Evolutionary conservation across 202 grass and related monocot genomes (phyloP).

Genomic region (Zizania palustris): DNA sequence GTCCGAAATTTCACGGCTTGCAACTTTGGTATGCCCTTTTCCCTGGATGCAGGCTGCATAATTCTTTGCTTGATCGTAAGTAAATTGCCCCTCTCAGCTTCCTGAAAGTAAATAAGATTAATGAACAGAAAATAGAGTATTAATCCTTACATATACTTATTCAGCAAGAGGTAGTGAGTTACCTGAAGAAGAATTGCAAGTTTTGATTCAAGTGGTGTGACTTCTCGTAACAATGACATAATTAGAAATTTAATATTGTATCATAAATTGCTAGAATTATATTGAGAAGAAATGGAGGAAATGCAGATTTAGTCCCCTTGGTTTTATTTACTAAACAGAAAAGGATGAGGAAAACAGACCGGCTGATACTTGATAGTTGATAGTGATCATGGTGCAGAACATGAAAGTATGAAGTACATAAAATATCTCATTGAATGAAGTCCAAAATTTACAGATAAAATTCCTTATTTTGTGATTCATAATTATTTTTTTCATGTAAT

Average conservation of each 20-base stretch:
- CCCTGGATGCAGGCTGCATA: slow-evolving; percentile 69
- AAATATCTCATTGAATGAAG: slow-evolving; percentile 2
- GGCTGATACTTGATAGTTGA: slow-evolving; percentile 25
- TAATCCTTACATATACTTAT: slow-evolving; percentile 32
- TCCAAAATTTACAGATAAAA: background rate
- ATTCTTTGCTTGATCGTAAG: slow-evolving; percentile 97
- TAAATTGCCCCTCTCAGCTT: slow-evolving; percentile 12
- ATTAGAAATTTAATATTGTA: slow-evolving; percentile 35
- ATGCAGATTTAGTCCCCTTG: slow-evolving; percentile 28
- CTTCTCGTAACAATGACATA: background rate
- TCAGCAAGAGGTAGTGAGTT: slow-evolving; percentile 93
- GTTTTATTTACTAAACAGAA: slow-evolving; percentile 22
- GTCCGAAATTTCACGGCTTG: slow-evolving; percentile 72
- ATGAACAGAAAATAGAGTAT: slow-evolving; percentile 31
- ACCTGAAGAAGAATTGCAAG: slow-evolving; percentile 84
- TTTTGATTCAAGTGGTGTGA: slow-evolving; percentile 49
- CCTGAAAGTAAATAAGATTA: slow-evolving; percentile 27
- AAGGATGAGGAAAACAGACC: slow-evolving; percentile 9
- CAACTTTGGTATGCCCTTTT: slow-evolving; percentile 91
- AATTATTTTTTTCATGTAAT: slow-evolving; percentile 1
- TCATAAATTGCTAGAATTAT: slow-evolving; percentile 4
- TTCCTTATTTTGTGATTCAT: background rate
- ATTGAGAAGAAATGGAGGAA: slow-evolving; percentile 25
- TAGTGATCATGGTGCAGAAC: slow-evolving; percentile 21
- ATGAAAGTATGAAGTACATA: slow-evolving; percentile 44